Conservation (phyloP, 2,329 filamentous ascomycete species). For the Cercospora sp. region DNA sequence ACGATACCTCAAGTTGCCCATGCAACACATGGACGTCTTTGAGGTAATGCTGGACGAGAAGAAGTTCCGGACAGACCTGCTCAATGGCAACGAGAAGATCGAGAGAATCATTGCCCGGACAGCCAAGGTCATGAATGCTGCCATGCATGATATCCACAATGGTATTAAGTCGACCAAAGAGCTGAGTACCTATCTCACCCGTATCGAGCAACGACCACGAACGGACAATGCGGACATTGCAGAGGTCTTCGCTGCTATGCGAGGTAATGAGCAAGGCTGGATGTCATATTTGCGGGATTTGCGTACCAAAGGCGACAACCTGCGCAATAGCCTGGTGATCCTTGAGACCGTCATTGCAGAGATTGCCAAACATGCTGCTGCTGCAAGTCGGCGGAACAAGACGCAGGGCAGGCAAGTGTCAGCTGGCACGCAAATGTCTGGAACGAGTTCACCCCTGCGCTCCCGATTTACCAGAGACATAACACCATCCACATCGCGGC, state of each 20-base stretch:
- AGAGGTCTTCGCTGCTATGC: slow-evolving; percentile 85
- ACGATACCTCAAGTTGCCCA: slow-evolving; percentile 75
- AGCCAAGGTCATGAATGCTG: slow-evolving; percentile 70
- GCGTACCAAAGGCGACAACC: slow-evolving; percentile 67
- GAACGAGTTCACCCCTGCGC: slow-evolving; percentile 13
- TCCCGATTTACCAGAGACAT: slow-evolving; percentile 24
- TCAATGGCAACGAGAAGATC: slow-evolving; percentile 86
- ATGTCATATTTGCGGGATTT: slow-evolving; percentile 74
- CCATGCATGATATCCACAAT: slow-evolving; percentile 74
- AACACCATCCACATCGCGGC: not conserved
- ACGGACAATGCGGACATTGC: slow-evolving; percentile 60
- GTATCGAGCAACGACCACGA: slow-evolving; percentile 56
- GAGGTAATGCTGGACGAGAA: slow-evolving; percentile 85
- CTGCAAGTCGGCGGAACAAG: slow-evolving; percentile 71
- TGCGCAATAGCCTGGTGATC: slow-evolving; percentile 69
- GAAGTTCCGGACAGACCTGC: slow-evolving; percentile 75
- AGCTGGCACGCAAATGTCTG: slow-evolving; percentile 4
- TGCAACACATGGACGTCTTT: slow-evolving; percentile 79
- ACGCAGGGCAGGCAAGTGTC: slow-evolving; percentile 24
- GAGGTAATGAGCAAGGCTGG: slow-evolving; percentile 90
- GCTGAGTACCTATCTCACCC: slow-evolving; percentile 71
- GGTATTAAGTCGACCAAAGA: slow-evolving; percentile 74
- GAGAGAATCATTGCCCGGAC: slow-evolving; percentile 86
- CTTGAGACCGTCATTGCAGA: slow-evolving; percentile 77
- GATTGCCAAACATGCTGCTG: slow-evolving; percentile 80